Percentiles rank a stretch among this genome's conserved stretches.
phyloP scores from a whole-genome alignment of 139 green algal genomes.

The Yamagishiella unicocca region DNA sequence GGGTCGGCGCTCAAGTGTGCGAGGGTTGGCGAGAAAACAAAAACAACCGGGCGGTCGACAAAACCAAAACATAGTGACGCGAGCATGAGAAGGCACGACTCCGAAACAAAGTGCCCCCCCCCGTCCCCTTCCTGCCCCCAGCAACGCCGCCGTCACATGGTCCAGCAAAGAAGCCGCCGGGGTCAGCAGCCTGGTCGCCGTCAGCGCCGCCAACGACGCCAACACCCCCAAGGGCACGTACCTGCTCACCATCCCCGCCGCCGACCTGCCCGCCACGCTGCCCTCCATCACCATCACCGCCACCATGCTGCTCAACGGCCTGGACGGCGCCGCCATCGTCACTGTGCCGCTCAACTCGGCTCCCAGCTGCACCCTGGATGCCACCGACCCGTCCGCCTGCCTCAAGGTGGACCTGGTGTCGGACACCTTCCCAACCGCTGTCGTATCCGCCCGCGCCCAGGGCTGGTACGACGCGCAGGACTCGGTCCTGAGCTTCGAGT shows the following conservation, averaged over 20 bases:
- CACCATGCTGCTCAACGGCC: background rate
- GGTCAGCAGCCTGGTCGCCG: background rate
- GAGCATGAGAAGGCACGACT: background rate
- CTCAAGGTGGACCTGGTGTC: background rate
- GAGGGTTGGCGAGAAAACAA: no score
- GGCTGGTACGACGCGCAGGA: constrained; percentile 17
- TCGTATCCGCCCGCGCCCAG: background rate
- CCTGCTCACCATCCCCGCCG: constrained; percentile 21
- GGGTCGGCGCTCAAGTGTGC: no score
- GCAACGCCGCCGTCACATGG: background rate
- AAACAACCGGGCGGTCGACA: no score
- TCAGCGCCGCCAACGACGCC: background rate
- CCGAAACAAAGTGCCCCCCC: background rate
- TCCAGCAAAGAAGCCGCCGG: background rate
- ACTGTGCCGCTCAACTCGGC: constrained; percentile 30
- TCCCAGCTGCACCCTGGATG: background rate
- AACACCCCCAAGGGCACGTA: background rate
- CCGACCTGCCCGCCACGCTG: background rate
- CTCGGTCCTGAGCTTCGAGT: constrained; percentile 31
- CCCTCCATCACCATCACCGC: background rate
- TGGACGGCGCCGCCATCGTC: background rate
- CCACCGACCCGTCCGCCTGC: background rate
- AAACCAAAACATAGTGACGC: no score
- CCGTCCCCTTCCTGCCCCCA: background rate
- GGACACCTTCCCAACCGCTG: constrained; percentile 24